A percentile compares a stretch with the other conserved stretches of the same genome.
These are phyloP conservation scores for Talaromyces sp. DNA, from an alignment of 2,329 filamentous ascomycete genomes.

Conservation along the genomic window DNA sequence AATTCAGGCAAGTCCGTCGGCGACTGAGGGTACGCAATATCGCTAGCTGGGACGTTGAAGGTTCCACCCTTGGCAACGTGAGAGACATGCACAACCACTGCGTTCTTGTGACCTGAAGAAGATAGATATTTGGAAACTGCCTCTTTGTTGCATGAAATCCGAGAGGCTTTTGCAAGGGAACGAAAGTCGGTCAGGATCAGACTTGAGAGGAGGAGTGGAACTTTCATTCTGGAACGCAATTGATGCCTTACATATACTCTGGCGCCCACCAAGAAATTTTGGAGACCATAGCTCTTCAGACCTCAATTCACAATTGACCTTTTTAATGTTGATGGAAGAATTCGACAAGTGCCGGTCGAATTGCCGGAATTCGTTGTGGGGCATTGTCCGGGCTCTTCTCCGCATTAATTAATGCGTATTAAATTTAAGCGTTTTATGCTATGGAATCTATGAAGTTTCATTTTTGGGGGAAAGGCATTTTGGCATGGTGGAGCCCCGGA, in stretches of 20 bases:
- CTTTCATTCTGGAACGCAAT: background rate
- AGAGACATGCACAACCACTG: background rate
- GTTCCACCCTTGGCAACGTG: background rate
- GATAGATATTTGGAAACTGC: background rate
- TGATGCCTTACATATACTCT: background rate
- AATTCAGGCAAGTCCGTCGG: slow-evolving; percentile 1
- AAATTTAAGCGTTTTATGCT: no score
- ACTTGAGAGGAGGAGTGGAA: background rate
- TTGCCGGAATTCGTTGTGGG: background rate
- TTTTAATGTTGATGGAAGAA: background rate
- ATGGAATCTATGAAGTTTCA: no score
- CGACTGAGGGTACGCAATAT: slow-evolving; percentile 1
- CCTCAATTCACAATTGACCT: background rate
- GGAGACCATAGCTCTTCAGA: background rate
- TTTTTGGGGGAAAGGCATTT: no score
- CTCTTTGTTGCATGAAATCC: background rate
- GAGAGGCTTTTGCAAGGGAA: background rate
- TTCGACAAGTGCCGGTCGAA: background rate
- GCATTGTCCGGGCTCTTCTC: background rate
- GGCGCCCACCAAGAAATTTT: background rate
- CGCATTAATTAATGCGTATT: background rate
- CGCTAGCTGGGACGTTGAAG: background rate
- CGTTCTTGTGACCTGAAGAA: background rate
- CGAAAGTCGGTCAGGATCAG: background rate
- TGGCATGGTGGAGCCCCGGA: no score